phyloP scores from a whole-genome alignment of 306 rosid species.

The Dalbergia cochinchinensis region DNA sequence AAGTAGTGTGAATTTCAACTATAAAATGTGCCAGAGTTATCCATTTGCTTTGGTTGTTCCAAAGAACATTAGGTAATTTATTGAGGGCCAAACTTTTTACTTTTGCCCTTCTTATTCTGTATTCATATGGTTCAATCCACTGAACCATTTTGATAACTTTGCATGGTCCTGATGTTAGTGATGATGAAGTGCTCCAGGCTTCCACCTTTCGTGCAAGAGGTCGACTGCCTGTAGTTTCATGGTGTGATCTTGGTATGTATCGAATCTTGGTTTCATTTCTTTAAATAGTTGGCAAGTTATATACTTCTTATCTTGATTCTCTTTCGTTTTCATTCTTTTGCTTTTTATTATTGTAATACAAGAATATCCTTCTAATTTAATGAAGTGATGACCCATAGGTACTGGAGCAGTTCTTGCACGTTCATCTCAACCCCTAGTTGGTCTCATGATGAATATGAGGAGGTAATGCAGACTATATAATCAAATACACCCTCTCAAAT shows the following conservation, averaged over 20 bases:
- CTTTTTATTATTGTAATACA: constrained; percentile 35
- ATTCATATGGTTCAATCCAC: constrained; percentile 39
- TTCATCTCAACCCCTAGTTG: constrained; percentile 97
- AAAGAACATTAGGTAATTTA: constrained; percentile 70
- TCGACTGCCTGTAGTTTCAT: constrained; percentile 91
- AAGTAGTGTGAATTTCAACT: constrained; percentile 74
- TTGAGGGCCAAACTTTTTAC: constrained; percentile 42
- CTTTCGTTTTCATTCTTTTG: constrained; percentile 25
- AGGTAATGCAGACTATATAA: constrained; percentile 66
- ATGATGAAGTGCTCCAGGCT: constrained; percentile 89
- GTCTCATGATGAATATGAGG: constrained; percentile 97
- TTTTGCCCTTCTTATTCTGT: constrained; percentile 33
- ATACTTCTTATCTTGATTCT: constrained; percentile 37
- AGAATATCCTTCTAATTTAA: constrained; percentile 39
- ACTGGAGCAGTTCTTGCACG: constrained; percentile 99
- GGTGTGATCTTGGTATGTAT: constrained; percentile 87
- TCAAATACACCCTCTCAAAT: constrained; percentile 34
- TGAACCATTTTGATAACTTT: constrained; percentile 38
- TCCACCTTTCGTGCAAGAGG: constrained; percentile 86
- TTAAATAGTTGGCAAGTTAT: constrained; percentile 33
- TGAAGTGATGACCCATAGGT: constrained; percentile 55
- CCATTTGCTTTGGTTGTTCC: constrained; percentile 97
- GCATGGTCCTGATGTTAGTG: constrained; percentile 65
- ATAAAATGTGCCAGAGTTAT: constrained; percentile 82
- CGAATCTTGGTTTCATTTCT: constrained; percentile 17